These are phyloP conservation scores for Globisporangium yorkense DNA, from an alignment of 352 stramenopile genomes.

Conservation along the genomic window DNA sequence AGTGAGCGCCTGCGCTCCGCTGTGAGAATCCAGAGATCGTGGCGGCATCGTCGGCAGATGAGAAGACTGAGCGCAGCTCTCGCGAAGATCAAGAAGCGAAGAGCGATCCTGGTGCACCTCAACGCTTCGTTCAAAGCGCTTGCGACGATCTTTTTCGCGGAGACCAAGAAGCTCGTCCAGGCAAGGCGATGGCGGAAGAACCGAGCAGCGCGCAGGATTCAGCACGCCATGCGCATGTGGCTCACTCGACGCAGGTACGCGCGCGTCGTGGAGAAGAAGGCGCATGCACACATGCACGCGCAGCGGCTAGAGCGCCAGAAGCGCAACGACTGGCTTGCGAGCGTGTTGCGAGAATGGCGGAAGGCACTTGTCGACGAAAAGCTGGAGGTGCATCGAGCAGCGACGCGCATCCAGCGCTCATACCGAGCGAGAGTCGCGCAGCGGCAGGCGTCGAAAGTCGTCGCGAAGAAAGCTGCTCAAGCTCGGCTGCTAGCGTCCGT, in stretches of 20 bases:
- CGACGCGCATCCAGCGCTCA: constrained; percentile 38
- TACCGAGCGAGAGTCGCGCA: constrained; percentile 40
- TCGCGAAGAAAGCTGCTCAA: constrained; percentile 49
- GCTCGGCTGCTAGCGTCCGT: constrained; percentile 34
- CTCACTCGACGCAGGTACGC: constrained; percentile 38
- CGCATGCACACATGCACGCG: constrained; percentile 8
- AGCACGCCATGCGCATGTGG: constrained; percentile 35
- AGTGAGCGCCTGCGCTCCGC: constrained; percentile 14
- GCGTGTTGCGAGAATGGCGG: constrained; percentile 23
- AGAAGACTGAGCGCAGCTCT: constrained; percentile 21
- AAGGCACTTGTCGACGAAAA: constrained; percentile 9
- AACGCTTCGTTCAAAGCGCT: constrained; percentile 35
- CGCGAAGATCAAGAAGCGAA: constrained; percentile 27
- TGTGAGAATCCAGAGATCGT: constrained; percentile 36
- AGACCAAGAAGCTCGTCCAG: constrained; percentile 28
- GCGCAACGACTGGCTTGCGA: constrained; percentile 11
- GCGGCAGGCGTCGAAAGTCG: constrained; percentile 26
- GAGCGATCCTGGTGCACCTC: constrained; percentile 32
- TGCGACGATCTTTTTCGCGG: constrained; percentile 39
- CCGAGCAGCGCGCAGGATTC: constrained; percentile 37
- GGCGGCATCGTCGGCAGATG: constrained; percentile 17
- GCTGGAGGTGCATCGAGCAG: constrained; percentile 19
- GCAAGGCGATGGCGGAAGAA: constrained; percentile 28
- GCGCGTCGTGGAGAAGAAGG: constrained; percentile 30
- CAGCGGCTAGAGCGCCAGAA: constrained; percentile 10